Percentiles rank a stretch among this genome's conserved stretches.
Evolutionary conservation across 148 eudicot species (phyloP).

Genomic region (Vaccinium corymbosum): DNA sequence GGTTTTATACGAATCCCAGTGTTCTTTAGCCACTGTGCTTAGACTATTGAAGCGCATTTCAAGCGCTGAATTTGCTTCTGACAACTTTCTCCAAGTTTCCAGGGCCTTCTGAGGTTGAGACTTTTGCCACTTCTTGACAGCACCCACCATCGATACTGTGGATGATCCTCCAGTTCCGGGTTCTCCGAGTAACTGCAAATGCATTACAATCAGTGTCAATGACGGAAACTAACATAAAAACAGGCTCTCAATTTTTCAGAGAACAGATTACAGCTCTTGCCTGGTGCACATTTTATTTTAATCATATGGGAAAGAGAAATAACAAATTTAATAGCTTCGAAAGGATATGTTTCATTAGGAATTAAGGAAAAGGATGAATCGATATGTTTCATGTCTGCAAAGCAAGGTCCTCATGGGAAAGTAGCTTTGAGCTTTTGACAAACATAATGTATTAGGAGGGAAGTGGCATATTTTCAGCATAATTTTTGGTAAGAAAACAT

Average conservation of each 20-base stretch:
- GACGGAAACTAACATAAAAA: background rate
- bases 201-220: background rate
- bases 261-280: background rate
- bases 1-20: slow-evolving; percentile 50
- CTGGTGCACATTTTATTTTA: too few relatives aligned
- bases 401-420: background rate
- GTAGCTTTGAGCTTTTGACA: background rate
- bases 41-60: slow-evolving; percentile 52
- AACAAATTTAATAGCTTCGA: too few relatives aligned
- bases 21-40: slow-evolving; percentile 55
- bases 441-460: background rate
- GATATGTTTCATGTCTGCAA: background rate
- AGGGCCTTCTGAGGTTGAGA: slow-evolving; percentile 75
- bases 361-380: background rate
- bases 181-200: slow-evolving; percentile 81
- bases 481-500: background rate
- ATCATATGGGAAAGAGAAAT: background rate
- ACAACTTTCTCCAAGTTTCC: slow-evolving; percentile 65
- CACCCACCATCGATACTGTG: slow-evolving; percentile 98
- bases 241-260: background rate
- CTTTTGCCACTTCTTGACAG: slow-evolving; percentile 95
- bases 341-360: too few relatives aligned
- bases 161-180: slow-evolving; percentile 98
- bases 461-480: background rate
- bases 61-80: slow-evolving; percentile 67